Evolutionary conservation across 345 rosid species (phyloP).

Genomic region (Lagerstroemia speciosa): DNA sequence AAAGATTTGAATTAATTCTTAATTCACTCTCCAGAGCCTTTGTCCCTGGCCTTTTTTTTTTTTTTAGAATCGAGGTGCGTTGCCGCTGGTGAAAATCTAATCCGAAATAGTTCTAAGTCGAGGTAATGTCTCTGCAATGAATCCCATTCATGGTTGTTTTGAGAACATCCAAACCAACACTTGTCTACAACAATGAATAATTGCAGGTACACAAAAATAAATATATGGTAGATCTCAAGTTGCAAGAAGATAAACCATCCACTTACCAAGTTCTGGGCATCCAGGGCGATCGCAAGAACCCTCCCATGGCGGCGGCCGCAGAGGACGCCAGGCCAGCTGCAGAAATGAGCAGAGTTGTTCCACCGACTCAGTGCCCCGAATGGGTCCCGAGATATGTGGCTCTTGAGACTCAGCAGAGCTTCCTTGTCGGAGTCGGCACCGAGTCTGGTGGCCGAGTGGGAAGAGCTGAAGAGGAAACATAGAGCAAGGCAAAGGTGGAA

Average conservation of each 20-base stretch:
- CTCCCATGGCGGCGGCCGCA: conserved; percentile 17
- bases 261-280: conserved; percentile 9
- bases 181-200: too few species aligned
- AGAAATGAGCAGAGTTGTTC: conserved; percentile 17
- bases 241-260: neutral
- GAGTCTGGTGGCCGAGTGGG: neutral
- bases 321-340: conserved; percentile 19
- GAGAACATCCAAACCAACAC: too few species aligned
- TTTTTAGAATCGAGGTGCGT: too few species aligned
- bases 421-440: conserved; percentile 19
- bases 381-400: neutral
- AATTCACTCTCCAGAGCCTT: too few species aligned
- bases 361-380: conserved; percentile 13
- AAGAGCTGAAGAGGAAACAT: conserved; percentile 6
- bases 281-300: conserved; percentile 12
- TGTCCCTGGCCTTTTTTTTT: too few species aligned
- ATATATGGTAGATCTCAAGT: too few species aligned
- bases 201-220: too few species aligned
- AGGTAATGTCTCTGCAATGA: too few species aligned
- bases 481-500: conserved; percentile 1
- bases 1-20: too few species aligned
- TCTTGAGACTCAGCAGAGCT: conserved; percentile 18
- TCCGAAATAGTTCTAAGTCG: too few species aligned
- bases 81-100: too few species aligned
- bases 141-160: too few species aligned